A percentile compares a stretch with the other conserved stretches of the same genome.
phyloP scores from a whole-genome alignment of 176 grass and related monocot species.

The Pharus latifolius region DNA sequence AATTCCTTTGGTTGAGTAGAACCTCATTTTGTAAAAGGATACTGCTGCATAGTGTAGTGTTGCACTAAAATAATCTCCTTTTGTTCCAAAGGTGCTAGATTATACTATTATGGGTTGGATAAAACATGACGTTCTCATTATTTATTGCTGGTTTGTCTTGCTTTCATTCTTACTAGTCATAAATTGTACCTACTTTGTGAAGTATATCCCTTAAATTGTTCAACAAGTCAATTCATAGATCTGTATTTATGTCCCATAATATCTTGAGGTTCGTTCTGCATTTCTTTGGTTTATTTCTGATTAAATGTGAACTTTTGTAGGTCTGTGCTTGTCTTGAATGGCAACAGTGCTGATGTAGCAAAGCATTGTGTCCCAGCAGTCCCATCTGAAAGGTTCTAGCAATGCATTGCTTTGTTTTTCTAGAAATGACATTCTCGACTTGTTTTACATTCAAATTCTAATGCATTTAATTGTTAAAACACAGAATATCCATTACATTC shows the following conservation, averaged over 20 bases:
- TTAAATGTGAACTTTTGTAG: conserved; percentile 5
- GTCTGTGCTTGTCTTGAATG: conserved; percentile 45
- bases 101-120: too few species aligned
- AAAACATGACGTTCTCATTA: too few species aligned
- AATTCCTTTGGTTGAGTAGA: too few species aligned
- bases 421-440: not conserved
- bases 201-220: too few species aligned
- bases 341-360: conserved; percentile 39
- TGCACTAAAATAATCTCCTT: too few species aligned
- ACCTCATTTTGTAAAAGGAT: too few species aligned
- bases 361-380: conserved; percentile 50
- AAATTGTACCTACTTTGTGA: too few species aligned
- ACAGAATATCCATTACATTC: conserved; percentile 52
- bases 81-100: too few species aligned
- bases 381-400: conserved; percentile 28
- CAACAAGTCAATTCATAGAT: not conserved
- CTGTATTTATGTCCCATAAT: too few species aligned
- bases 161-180: too few species aligned
- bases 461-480: not conserved
- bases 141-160: too few species aligned
- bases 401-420: not conserved
- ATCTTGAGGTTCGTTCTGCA: too few species aligned
- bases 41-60: not conserved
- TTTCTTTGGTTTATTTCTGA: not conserved
- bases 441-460: not conserved